Evolutionary conservation across 371 early-diverging fungal genomes (phyloP), one percentile per base, ranked within the genome.

Genomic region (Mucor circinelloides): DNA sequence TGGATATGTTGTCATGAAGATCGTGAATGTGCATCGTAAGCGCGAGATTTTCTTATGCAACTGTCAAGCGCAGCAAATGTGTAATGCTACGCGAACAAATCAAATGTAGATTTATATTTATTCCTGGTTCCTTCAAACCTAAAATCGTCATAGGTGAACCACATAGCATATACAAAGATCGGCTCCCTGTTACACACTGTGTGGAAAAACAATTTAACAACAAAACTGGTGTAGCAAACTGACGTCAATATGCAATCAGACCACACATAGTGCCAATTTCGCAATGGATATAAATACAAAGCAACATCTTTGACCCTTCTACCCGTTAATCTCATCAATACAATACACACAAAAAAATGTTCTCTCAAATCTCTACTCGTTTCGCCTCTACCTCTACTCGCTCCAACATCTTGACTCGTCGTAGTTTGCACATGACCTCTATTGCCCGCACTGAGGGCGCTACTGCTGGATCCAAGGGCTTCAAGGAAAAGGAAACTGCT

Each of bases 401-500:
- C 52, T 46, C 48, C 57, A 44, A 52, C 15, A 28, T 63, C 28
- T 58, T 58, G 7, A 46, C 57, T 38, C 66, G 60, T 40, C 52
- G 66, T 8, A n/a, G 34, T 40, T 59, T 66, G 38, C 66, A 66
- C 21, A 66, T 66, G 66, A 60, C 66, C 8, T 32, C 56, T 28
- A 61, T 58, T 40, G 50, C 46, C 48, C 62, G 68, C 25, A 15
- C 56, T 46, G 80, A 74, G 61, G 81, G 81, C 44, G 72, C 81
- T 5, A 76, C 78, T 40, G 75, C 79, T 12, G 19, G 57, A 8
- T 44, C 72, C n/a, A 77, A 72, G 6, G 66, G 68, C 8, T 81
- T 81, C 59, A 67, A 75, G 32, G 74, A 75, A 32, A 81, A 79
- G 64, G 82, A 81, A 75, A 75, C 63, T 50, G 82, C 82, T 17